Evolutionary conservation across 208 protist genomes (phyloP).

Genomic region (Trypanosoma platydactyli): DNA sequence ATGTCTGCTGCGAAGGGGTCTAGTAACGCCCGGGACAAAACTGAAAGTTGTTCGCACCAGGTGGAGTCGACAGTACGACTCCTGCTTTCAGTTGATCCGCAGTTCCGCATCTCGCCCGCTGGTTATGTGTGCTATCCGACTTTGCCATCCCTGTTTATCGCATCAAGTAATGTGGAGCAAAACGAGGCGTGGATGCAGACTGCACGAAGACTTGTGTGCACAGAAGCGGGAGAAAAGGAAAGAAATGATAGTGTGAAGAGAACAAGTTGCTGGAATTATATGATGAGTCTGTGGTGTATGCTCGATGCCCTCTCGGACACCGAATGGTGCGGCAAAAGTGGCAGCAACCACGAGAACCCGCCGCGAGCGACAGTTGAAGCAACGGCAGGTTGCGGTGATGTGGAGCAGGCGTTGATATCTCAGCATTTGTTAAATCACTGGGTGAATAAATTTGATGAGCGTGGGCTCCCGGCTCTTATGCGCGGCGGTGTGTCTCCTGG

Average conservation of each 20-base stretch:
- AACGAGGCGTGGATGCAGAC: conserved; percentile 15
- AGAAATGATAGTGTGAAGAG: not conserved
- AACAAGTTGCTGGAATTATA: conserved; percentile 18
- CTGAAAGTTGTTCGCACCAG: not conserved
- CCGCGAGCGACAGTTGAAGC: no score
- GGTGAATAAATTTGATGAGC: conserved; percentile 11
- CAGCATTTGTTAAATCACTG: conserved; percentile 15
- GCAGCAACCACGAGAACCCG: not conserved
- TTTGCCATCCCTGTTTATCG: conserved; percentile 50
- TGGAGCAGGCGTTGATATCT: not conserved
- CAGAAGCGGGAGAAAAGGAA: not conserved
- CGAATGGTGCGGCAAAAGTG: not conserved
- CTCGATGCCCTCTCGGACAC: conserved; percentile 20
- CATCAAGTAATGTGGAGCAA: conserved; percentile 21
- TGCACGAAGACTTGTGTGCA: conserved; percentile 6
- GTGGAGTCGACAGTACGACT: conserved; percentile 42
- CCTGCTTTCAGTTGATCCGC: conserved; percentile 52
- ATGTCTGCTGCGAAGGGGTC: not conserved
- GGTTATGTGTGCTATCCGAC: conserved; percentile 61
- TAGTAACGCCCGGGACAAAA: not conserved
- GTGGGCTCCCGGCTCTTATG: conserved; percentile 17
- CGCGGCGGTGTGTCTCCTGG: not conserved
- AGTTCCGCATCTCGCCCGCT: conserved; percentile 51
- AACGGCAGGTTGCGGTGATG: not conserved
- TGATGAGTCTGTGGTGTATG: conserved; percentile 31